Conservation (phyloP, 805 yeast genomes). For the Suhomyces sp. region DNA sequence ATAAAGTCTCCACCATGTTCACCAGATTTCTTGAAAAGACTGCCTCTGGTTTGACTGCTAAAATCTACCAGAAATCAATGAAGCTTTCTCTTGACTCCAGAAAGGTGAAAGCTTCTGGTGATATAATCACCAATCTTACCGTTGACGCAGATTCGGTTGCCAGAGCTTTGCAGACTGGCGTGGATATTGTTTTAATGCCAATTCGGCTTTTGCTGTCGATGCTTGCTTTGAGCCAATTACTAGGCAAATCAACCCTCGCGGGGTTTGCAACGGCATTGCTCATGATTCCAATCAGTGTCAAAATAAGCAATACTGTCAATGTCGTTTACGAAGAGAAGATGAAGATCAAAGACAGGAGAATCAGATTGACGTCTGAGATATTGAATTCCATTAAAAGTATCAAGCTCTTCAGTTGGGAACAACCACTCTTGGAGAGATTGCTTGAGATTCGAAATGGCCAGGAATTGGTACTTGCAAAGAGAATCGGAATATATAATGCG, state of each 20-base stretch:
- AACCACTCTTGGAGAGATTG: conserved; percentile 55
- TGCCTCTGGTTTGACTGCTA: conserved; percentile 59
- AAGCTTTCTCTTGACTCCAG: conserved; percentile 65
- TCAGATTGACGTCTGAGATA: conserved; percentile 57
- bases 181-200: conserved; percentile 56
- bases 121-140: conserved; percentile 72
- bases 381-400: conserved; percentile 59
- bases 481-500: conserved; percentile 42
- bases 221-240: conserved; percentile 49
- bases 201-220: conserved; percentile 52
- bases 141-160: conserved; percentile 71
- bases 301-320: conserved; percentile 43
- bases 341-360: conserved; percentile 60
- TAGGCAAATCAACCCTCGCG: conserved; percentile 58
- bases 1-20: conserved; percentile 16
- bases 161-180: conserved; percentile 52
- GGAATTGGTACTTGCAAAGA: conserved; percentile 51
- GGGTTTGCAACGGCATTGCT: conserved; percentile 53
- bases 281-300: conserved; percentile 57
- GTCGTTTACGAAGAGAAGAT: conserved; percentile 32
- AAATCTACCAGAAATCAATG: conserved; percentile 70
- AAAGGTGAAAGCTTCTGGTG: conserved; percentile 64
- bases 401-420: conserved; percentile 69
- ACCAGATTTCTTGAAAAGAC: conserved; percentile 7
- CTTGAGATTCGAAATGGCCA: conserved; percentile 53